Evolutionary conservation across 805 yeast species (phyloP).

Genomic region (Kazachstania bromeliacearum): DNA sequence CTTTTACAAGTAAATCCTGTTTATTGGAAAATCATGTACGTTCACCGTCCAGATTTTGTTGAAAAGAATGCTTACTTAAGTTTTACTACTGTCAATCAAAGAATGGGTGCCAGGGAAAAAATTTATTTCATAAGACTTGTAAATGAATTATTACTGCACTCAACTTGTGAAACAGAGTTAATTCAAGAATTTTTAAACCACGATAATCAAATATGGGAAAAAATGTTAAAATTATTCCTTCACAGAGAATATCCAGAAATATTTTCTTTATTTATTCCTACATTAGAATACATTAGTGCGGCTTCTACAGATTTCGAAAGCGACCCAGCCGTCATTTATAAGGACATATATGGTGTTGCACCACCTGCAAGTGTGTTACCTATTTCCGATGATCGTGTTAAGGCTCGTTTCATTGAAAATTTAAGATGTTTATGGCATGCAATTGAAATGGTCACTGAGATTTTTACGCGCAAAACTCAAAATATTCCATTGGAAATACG

Average conservation of each 20-base stretch:
- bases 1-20: slow-evolving; percentile 74
- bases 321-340: slow-evolving; percentile 58
- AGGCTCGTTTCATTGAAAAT: slow-evolving; percentile 60
- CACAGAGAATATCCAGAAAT: slow-evolving; percentile 31
- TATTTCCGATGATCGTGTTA: slow-evolving; percentile 68
- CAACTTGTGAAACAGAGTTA: slow-evolving; percentile 25
- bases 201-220: slow-evolving; percentile 34
- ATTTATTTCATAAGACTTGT: slow-evolving; percentile 53
- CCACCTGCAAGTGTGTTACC: slow-evolving; percentile 52
- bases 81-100: slow-evolving; percentile 24
- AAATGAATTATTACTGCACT: slow-evolving; percentile 36
- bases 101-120: slow-evolving; percentile 50
- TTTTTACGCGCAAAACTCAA: slow-evolving; percentile 33
- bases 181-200: slow-evolving; percentile 21
- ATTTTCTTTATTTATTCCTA: slow-evolving; percentile 29
- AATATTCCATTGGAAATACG: slow-evolving; percentile 49
- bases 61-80: slow-evolving; percentile 22
- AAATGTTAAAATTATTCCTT: slow-evolving; percentile 33
- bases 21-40: slow-evolving; percentile 53
- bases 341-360: slow-evolving; percentile 32
- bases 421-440: slow-evolving; percentile 66
- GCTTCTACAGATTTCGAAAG: slow-evolving; percentile 57
- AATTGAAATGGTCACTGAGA: slow-evolving; percentile 49
- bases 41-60: slow-evolving; percentile 26
- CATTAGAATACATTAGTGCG: slow-evolving; percentile 31